Evolutionary conservation across 306 rosid genomes (phyloP), one percentile per base, ranked within the genome.

Genomic region (Corylus avellana): DNA sequence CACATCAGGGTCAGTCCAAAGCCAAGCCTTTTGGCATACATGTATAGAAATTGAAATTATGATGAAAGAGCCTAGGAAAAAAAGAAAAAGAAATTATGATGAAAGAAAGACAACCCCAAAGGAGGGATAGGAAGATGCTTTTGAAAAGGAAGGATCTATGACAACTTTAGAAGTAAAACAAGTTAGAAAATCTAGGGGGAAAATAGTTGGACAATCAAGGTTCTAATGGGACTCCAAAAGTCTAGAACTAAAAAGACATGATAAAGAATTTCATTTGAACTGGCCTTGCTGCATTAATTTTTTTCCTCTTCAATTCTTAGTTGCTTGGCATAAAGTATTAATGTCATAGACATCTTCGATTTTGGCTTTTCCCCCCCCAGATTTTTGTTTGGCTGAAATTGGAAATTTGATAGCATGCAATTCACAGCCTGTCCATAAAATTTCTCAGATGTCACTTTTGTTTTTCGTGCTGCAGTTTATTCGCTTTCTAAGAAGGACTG

Each of bases 401-500:
- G 59, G 48, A 56, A 49, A 67, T 55, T 55, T 74, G 53, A 2
- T 46, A 27, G 11, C 44, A 32, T 50, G 4, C 49, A 42, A 37
- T 57, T 10, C 48, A 64, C 48, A 32, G 49, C 69, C 57, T 68
- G 25, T 44, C 37, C 44, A 49, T 61, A 16, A 71, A 71, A 32
- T 48, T 59, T 42, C 20, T 71, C 50, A 53, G 76, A 22, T 67
- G 22, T 83, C 81, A 85, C 64, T 75, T 72, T 75, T 20, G 63
- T 88, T 47, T 78, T 83, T 83, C 85, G 72, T 81, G 86, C 35
- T 84, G 88, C 98, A 95, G 98, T 95, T 89, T 74, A 91, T 95
- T 80, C 98, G 98, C 78, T 95, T 95, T 79, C 88, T 95, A 55
- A 86, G 98, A 81, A 88, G 98, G 80, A 92, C 90, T 7, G 98